Conservation (phyloP, 169 alveolate species). For the Cryptosporidium viatorum region DNA sequence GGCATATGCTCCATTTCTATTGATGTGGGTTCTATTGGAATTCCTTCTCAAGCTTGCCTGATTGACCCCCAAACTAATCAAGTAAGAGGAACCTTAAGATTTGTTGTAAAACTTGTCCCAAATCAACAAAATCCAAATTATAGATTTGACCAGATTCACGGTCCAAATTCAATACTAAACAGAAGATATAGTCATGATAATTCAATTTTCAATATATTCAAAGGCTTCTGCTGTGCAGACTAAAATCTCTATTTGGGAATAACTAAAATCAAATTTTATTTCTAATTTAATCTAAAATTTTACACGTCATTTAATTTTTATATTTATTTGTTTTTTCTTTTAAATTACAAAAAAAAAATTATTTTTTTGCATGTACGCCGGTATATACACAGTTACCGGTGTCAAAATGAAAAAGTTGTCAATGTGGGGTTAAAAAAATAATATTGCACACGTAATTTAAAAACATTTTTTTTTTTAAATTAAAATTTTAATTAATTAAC, state of each 20-base stretch:
- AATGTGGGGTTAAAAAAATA: constrained; percentile 25
- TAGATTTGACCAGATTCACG: constrained; percentile 66
- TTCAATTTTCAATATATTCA: constrained; percentile 51
- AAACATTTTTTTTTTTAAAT: no score
- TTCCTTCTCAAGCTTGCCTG: constrained; percentile 41
- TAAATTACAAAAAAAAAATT: background rate
- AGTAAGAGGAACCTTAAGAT: constrained; percentile 41
- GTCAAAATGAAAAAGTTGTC: constrained; percentile 18
- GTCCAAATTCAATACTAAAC: constrained; percentile 69
- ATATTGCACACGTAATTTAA: background rate
- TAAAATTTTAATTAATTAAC: background rate
- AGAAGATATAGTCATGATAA: constrained; percentile 23
- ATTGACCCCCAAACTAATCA: constrained; percentile 64
- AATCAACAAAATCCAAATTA: constrained; percentile 67
- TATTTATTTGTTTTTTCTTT: background rate
- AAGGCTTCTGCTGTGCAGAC: constrained; percentile 69
- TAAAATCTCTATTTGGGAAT: background rate
- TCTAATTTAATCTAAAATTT: background rate
- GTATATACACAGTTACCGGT: constrained; percentile 2
- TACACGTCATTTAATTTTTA: background rate
- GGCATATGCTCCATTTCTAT: constrained; percentile 38
- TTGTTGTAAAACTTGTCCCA: constrained; percentile 46
- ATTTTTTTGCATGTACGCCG: constrained; percentile 27
- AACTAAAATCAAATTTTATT: background rate
- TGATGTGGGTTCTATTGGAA: constrained; percentile 42